These are phyloP conservation scores for Boletus tomentosulus DNA, from an alignment of 768 basidiomycete genomes.

Conservation along the genomic window DNA sequence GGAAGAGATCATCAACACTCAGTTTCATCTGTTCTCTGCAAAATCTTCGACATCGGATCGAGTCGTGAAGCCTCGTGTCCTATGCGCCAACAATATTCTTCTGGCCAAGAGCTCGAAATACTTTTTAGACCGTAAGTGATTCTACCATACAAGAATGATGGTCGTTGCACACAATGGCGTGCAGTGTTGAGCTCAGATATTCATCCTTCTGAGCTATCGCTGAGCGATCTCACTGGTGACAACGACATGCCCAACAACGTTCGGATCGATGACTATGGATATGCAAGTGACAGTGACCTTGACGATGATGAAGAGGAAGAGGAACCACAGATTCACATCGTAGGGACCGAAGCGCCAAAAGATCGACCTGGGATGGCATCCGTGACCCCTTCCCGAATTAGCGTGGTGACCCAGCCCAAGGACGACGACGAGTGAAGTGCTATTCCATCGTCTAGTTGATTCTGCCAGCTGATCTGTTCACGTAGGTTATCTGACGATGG, in stretches of 20 bases:
- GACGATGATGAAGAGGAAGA: slow-evolving; percentile 28
- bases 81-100: slow-evolving; percentile 29
- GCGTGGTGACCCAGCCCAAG: background rate
- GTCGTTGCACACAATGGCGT: background rate
- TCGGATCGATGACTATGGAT: slow-evolving; percentile 24
- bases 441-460: background rate
- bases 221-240: slow-evolving; percentile 11
- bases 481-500: slow-evolving; percentile 14
- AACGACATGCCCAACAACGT: slow-evolving; percentile 4
- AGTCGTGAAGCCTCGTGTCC: slow-evolving; percentile 16
- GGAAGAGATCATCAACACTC: slow-evolving; percentile 27
- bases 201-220: slow-evolving; percentile 2
- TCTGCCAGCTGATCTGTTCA: background rate
- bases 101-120: slow-evolving; percentile 24
- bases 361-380: background rate
- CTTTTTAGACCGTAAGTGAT: slow-evolving; percentile 22
- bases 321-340: background rate
- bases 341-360: background rate
- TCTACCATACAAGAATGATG: too few relatives aligned
- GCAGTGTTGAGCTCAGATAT: slow-evolving; percentile 13
- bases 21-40: slow-evolving; percentile 28
- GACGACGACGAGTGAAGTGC: slow-evolving; percentile 7
- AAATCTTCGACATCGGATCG: background rate
- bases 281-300: slow-evolving; percentile 33
- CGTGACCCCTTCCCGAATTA: background rate